Conservation (phyloP, 768 basidiomycete species). For the Russula compacta region DNA sequence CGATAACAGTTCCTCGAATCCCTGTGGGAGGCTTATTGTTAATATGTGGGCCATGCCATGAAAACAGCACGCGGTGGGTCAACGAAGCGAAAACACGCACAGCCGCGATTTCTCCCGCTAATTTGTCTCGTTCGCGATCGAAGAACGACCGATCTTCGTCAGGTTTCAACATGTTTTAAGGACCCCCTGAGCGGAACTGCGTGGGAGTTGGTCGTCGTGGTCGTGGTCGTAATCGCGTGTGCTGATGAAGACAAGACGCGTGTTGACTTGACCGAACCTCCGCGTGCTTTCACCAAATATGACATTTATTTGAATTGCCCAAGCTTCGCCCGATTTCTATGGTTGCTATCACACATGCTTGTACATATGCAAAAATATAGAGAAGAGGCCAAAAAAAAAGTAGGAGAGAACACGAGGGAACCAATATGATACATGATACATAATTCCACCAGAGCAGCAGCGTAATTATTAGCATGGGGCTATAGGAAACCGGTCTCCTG, state of each 20-base stretch:
- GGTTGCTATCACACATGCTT: constrained; percentile 4
- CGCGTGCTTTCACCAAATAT: neutral
- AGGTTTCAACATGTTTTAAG: constrained; percentile 8
- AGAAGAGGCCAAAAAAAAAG: neutral
- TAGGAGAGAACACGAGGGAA: neutral
- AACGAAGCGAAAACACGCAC: constrained; percentile 32
- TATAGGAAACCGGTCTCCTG: constrained; percentile 85
- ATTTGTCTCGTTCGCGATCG: constrained; percentile 67
- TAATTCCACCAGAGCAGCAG: constrained; percentile 9
- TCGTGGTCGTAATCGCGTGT: neutral
- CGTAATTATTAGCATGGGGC: neutral
- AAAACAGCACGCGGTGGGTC: neutral
- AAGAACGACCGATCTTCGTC: constrained; percentile 50
- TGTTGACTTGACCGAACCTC: neutral
- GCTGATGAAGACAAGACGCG: neutral
- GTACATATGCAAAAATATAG: constrained; percentile 4
- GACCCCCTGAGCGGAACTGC: neutral
- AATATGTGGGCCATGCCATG: neutral
- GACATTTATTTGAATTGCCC: neutral
- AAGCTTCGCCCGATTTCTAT: neutral
- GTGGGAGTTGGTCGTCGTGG: neutral
- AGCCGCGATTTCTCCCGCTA: constrained; percentile 63
- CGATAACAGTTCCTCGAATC: constrained; percentile 80
- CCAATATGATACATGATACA: constrained; percentile 17
- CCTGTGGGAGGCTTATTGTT: constrained; percentile 34